Base-by-base conservation (phyloP, 2,329 filamentous ascomycete species). In the Cercospora citrullina region DNA sequence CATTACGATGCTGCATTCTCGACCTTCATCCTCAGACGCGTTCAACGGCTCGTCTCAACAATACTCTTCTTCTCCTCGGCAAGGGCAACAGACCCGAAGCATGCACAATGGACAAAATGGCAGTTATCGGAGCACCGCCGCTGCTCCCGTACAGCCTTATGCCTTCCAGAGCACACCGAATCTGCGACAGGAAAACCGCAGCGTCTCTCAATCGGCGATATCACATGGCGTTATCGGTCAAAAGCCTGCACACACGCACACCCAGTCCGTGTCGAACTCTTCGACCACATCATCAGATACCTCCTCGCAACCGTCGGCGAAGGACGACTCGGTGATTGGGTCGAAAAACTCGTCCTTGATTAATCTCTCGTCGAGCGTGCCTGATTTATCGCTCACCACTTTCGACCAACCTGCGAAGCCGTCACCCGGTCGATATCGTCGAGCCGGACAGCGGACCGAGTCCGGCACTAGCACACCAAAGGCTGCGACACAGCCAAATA, bases 341-440 rank as follows among this genome's bases (percentile, higher is more conserved):
- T 74, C 75, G 45, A 73, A 73, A 59, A 74, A 76, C 55, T 72
- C 72, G 48, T 77, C 78, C 10, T 62, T 82, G 42, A 84, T 84
- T 72, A 83, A 84, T 65, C 76, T 87, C 14, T 84, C 84, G 51
- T 80, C 82, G 53, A 79, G 80, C 59, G 79, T 84, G 28, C 85
- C 87, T 60, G 86, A 86, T 80, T 71, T 89, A 78, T 80, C 84
- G 73, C 75, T 90, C 81, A 79, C 82, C 30, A 72, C 81, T n/a
- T 82, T 85, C 63, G 85, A 89, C 51, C 83, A 85, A 4, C 83
- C 87, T 57, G 33, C 62, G 36, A 93, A 93, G 75, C 84, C 89
- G 23, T 89, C 91, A 1, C 92, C 92, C 1, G 93, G 97, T 78
- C 88, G 94, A 68, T 97, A 97, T 78, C 87, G 93, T 74, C 90